A percentile compares a stretch with the other conserved stretches of the same genome.
Evolutionary conservation across 1,139 yeast species (phyloP).

Genomic region (Yamadazyma friedrichii): DNA sequence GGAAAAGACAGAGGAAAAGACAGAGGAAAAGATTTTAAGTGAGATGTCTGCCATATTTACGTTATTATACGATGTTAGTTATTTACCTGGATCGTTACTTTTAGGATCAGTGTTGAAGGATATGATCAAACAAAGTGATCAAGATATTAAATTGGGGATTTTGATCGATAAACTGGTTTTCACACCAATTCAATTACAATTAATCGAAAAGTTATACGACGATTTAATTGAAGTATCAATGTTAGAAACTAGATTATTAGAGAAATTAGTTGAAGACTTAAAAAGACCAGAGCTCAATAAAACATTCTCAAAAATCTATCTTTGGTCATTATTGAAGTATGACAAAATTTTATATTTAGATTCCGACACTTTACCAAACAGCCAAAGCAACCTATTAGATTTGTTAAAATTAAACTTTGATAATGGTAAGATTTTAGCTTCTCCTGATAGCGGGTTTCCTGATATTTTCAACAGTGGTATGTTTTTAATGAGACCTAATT

Average conservation of each 20-base stretch:
- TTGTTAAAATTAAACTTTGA: conserved; percentile 32
- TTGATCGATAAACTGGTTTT: conserved; percentile 34
- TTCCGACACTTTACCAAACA: conserved; percentile 69
- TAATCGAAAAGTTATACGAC: conserved; percentile 28
- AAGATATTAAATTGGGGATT: conserved; percentile 27
- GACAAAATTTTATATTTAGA: conserved; percentile 72
- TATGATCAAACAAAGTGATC: conserved; percentile 6
- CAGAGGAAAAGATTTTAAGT: too few species aligned
- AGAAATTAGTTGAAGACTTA: conserved; percentile 36
- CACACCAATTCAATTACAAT: conserved; percentile 24
- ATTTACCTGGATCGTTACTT: conserved; percentile 76
- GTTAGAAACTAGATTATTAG: conserved; percentile 20
- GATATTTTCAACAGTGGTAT: conserved; percentile 93
- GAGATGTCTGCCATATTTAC: conserved; percentile 56
- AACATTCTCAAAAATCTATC: conserved; percentile 69
- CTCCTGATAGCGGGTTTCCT: conserved; percentile 97
- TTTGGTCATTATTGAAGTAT: conserved; percentile 61
- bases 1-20: too few species aligned
- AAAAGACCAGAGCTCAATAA: conserved; percentile 72
- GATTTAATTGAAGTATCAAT: conserved; percentile 32
- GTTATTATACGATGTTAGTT: conserved; percentile 60
- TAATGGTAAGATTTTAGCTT: conserved; percentile 54
- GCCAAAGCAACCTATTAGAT: conserved; percentile 31
- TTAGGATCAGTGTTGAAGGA: conserved; percentile 44
- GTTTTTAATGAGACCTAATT: conserved; percentile 62